Evolutionary conservation across 164 flowering plant species (phyloP).

Genomic region (Magnolia sinica): DNA sequence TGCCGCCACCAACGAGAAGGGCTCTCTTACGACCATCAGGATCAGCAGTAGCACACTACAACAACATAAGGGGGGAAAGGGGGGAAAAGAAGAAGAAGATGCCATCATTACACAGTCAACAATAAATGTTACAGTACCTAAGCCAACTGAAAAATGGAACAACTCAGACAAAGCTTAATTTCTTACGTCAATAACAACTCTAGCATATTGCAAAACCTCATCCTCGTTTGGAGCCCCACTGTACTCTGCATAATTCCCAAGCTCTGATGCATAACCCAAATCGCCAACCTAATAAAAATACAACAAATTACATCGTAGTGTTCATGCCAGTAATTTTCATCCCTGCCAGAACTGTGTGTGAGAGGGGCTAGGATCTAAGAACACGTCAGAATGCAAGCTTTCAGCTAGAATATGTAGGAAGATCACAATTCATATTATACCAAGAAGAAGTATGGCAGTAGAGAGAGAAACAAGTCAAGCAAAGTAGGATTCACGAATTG

Average conservation of each 20-base stretch:
- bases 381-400: not conserved
- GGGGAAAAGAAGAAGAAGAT: not conserved
- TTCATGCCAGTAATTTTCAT: not conserved
- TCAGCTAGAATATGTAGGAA: not conserved
- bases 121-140: not conserved
- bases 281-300: conserved; percentile 66
- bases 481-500: not conserved
- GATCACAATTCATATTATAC: not conserved
- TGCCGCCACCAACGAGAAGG: conserved; percentile 85
- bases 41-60: conserved; percentile 76
- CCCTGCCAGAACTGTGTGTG: not conserved
- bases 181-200: conserved; percentile 90
- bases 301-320: not conserved
- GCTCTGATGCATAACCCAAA: conserved; percentile 82
- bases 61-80: not conserved
- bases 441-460: not conserved
- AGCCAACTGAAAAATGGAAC: not conserved
- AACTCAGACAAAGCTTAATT: not conserved
- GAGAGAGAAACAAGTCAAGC: not conserved
- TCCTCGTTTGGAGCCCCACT: conserved; percentile 97
- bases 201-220: conserved; percentile 86
- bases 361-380: not conserved
- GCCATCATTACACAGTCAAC: not conserved
- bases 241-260: conserved; percentile 92
- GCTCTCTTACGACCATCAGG: conserved; percentile 91